Conservation (phyloP, 129 eudicot genomes). For the Saposhnikovia divaricata region DNA sequence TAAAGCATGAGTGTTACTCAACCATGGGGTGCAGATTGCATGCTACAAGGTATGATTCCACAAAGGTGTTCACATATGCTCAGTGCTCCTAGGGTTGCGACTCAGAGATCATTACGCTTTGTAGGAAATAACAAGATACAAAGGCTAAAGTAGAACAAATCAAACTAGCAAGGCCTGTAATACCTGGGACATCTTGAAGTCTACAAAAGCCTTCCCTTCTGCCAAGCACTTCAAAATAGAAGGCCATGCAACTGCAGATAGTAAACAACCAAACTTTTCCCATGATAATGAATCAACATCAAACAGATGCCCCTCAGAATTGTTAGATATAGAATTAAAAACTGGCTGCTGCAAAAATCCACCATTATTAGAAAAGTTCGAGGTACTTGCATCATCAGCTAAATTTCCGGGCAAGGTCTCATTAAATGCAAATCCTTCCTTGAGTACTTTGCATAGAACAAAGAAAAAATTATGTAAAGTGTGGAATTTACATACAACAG, state of each 20-base stretch:
- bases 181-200: conserved; percentile 78
- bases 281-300: conserved; percentile 35
- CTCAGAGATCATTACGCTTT: background rate
- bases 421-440: conserved; percentile 52
- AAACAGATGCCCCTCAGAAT: conserved; percentile 19
- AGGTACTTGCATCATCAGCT: conserved; percentile 20
- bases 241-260: conserved; percentile 72
- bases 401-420: conserved; percentile 18
- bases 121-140: background rate
- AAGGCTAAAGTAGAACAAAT: background rate
- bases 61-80: background rate
- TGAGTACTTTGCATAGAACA: conserved; percentile 76
- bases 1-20: background rate
- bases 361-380: conserved; percentile 61
- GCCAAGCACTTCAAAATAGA: conserved; percentile 60
- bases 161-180: conserved; percentile 8
- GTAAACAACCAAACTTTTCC: conserved; percentile 56
- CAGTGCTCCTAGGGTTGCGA: background rate
- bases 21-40: background rate
- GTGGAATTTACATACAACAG: conserved; percentile 56
- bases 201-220: conserved; percentile 70
- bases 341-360: conserved; percentile 73
- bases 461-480: conserved; percentile 79
- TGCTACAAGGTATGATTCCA: background rate
- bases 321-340: conserved; percentile 27